phyloP scores from a whole-genome alignment of 306 rosid species.

The Vigna radiata region DNA sequence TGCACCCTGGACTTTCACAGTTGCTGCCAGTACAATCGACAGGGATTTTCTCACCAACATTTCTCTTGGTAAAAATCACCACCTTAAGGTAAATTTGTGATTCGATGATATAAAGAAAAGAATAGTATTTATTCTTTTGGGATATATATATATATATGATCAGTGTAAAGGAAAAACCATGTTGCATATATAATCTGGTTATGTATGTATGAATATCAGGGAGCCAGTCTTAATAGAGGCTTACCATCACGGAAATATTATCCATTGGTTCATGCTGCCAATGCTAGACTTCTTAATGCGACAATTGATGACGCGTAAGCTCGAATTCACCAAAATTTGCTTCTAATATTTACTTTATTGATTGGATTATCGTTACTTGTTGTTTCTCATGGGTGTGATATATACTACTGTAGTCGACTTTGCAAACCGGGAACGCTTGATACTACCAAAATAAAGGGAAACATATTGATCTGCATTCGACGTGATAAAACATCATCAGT shows the following conservation, averaged over 20 bases:
- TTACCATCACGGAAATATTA: constrained; percentile 49
- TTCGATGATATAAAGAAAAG: neutral
- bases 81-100: constrained; percentile 20
- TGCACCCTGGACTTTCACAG: constrained; percentile 73
- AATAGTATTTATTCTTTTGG: neutral
- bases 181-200: neutral
- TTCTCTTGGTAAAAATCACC: constrained; percentile 48
- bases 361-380: neutral
- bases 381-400: neutral
- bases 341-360: neutral
- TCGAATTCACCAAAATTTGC: neutral
- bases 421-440: constrained; percentile 50
- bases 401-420: constrained; percentile 34
- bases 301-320: constrained; percentile 56
- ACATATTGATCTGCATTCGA: constrained; percentile 57
- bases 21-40: constrained; percentile 70
- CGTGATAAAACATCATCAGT: constrained; percentile 41
- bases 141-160: neutral
- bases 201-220: constrained; percentile 44
- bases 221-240: constrained; percentile 60
- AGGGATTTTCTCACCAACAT: constrained; percentile 51
- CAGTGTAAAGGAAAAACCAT: neutral
- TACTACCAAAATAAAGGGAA: constrained; percentile 46
- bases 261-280: constrained; percentile 52
- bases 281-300: constrained; percentile 53